Evolutionary conservation across 2,329 filamentous ascomycete species (phyloP), one percentile per base, ranked within the genome.

Genomic region (Venturia effusa): DNA sequence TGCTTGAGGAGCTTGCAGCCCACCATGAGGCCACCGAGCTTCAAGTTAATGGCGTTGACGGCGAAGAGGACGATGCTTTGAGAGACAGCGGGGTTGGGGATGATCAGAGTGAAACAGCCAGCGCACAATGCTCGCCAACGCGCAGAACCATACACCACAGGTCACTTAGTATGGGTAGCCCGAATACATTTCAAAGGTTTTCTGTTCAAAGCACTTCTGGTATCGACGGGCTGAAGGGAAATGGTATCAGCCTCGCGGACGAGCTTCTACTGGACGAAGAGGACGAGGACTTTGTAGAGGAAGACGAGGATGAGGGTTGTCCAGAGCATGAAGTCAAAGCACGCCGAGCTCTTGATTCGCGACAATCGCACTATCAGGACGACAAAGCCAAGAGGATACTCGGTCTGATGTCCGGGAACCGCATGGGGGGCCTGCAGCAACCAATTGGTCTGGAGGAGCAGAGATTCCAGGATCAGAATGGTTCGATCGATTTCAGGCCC

Each of bases 201-300:
- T 95, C 92, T 1, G 77, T 88, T 30, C 78, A 89, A 66, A 86
- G 81, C 67, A 80, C 82, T n/a, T 75, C 77, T 8, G 80, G 80
- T 66, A 76, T 77, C 11, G 77, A 80, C 65, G 82, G 81, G 4
- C 74, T 78, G 11, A 88, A 87, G 71, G 71, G 78, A 4, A 86
- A 85, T 69, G 89, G 88, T 1, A 76, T 91, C 65, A 96, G 88
- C 67, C 80, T 99, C 48, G 94, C 94, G 0, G 92, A 97, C 69
- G 94, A 99, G 76, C 82, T 99, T 63, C 87, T 90, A 66, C 89
- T 96, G 66, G 90, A 92, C 64, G 88, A 89, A 66, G 89, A 93
- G 64, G 90, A 92, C 39, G 79, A 79, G 57, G 73, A 78, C 30
- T 68, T 79, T 62, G 78, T 78, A 54, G 77, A 78, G 4, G 67